Base-by-base conservation (phyloP, 345 rosid species). In the Eucalyptus marginata region DNA sequence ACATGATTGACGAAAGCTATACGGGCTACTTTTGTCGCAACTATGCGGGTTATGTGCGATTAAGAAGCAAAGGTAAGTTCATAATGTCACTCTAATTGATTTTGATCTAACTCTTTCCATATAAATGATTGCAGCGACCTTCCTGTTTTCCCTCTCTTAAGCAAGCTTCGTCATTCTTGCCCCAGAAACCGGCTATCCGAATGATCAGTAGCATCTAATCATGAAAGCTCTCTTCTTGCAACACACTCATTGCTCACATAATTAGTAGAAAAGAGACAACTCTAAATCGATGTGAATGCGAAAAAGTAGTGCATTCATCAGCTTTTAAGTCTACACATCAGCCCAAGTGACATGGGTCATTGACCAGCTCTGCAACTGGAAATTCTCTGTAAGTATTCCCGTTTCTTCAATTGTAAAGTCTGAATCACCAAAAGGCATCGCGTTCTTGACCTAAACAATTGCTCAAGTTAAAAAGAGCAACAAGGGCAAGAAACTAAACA, bases 1-100 rank as follows among this genome's bases (percentile, higher is more conserved):
- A 3, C 3, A 40, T 36, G 83, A 22, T 36, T 0, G 7, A 6
- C 0, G 14, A 76, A 36, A 36, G 83, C 83, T 12, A 20, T 20
- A 36, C 7, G 8, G 46, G 83, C 14, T 18, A 36, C 7, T 71
- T 71, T 36, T 18, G 27, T 36, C 5, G 4, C 83, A 71, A 36
- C 46, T 36, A 22, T 76, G 24, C 5, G 8, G 47, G 46, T 36
- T 71, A 33, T 33, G 81, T 0, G 46, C 7, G 46, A 71, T 68
- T 33, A 36, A 71, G 25, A 20, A 36, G 81, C 81, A 71, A 71
- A 2, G 81, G 25, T 22, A 71, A 71, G 81, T 71, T 13, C 46
- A 71, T 33, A 36, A 71, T 36, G 47, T 76, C 83, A 36, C 27
- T 10, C 83, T 68, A 17, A n/a, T 31, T 36, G 44, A 76, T 36